Evolutionary conservation across 1,284 basidiomycete species (phyloP).

Genomic region (Meira miltonrushii): DNA sequence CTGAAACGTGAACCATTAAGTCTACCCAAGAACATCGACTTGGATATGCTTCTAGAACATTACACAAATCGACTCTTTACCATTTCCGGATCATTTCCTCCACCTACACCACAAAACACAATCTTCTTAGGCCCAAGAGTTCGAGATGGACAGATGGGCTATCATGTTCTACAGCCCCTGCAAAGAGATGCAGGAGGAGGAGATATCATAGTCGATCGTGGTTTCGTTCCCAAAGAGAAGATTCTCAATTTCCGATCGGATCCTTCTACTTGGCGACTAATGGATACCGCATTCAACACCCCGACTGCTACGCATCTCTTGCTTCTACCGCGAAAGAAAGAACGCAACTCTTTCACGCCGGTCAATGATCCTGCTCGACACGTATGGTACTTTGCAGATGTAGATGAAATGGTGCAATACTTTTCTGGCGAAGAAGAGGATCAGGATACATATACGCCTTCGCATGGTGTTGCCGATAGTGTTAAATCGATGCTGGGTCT

Average conservation of each 20-base stretch:
- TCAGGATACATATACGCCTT: slow-evolving; percentile 27
- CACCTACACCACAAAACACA: slow-evolving; percentile 52
- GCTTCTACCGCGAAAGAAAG: slow-evolving; percentile 41
- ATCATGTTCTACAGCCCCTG: slow-evolving; percentile 79
- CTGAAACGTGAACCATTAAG: slow-evolving; percentile 71
- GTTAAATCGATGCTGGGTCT: slow-evolving; percentile 24
- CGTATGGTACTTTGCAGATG: slow-evolving; percentile 80
- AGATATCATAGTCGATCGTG: slow-evolving; percentile 68
- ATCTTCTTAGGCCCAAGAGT: slow-evolving; percentile 82
- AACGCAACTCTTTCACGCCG: slow-evolving; percentile 72
- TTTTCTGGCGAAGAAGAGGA: slow-evolving; percentile 37
- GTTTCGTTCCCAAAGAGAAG: slow-evolving; percentile 65
- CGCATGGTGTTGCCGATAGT: slow-evolving; percentile 24
- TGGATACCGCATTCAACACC: slow-evolving; percentile 38
- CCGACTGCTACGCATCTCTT: slow-evolving; percentile 62
- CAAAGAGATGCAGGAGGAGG: slow-evolving; percentile 61
- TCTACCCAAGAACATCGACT: slow-evolving; percentile 85
- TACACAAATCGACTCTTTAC: slow-evolving; percentile 21
- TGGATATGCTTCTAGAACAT: slow-evolving; percentile 7
- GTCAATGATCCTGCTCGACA: slow-evolving; percentile 75
- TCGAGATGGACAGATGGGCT: slow-evolving; percentile 78
- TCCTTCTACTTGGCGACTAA: background rate
- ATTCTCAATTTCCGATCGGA: slow-evolving; percentile 52
- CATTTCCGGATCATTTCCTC: slow-evolving; percentile 28
- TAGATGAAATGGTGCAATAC: slow-evolving; percentile 72